These are phyloP conservation scores for Fusarium guadeloupense DNA, from an alignment of 2,329 filamentous ascomycete genomes.

Conservation along the genomic window DNA sequence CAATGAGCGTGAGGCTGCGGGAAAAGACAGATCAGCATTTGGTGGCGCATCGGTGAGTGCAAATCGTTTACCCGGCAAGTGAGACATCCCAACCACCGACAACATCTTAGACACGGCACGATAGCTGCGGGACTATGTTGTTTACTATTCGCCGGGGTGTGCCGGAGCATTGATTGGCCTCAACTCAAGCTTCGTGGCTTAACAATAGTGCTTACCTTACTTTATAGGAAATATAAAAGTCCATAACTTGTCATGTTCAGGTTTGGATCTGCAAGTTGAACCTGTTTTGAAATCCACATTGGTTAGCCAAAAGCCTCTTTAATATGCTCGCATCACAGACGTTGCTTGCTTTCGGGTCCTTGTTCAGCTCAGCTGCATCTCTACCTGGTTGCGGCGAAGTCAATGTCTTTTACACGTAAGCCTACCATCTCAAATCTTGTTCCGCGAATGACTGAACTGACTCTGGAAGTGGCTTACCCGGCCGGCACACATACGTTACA, in stretches of 20 bases:
- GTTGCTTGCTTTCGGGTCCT: background rate
- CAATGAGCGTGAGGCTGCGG: background rate
- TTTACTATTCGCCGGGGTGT: background rate
- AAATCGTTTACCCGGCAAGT: background rate
- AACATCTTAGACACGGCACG: too few relatives aligned
- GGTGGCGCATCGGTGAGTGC: background rate
- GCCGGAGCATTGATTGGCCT: background rate
- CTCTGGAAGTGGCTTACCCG: background rate
- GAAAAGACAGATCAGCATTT: background rate
- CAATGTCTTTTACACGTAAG: constrained; percentile 9
- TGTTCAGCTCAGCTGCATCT: background rate
- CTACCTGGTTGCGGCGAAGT: background rate
- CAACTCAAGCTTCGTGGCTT: background rate
- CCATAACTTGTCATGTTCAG: background rate
- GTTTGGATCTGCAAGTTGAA: too few relatives aligned
- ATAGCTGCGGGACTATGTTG: too few relatives aligned
- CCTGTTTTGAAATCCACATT: background rate
- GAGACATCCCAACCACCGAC: background rate
- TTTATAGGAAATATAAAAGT: background rate
- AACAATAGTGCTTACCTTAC: background rate
- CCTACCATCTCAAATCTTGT: rapidly evolving
- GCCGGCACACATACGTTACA: constrained; percentile 2
- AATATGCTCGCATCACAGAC: background rate
- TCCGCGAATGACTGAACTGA: rapidly evolving
- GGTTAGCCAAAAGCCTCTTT: background rate